phyloP scores from a whole-genome alignment of 352 stramenopile genomes.

The Globisporangium lucens region DNA sequence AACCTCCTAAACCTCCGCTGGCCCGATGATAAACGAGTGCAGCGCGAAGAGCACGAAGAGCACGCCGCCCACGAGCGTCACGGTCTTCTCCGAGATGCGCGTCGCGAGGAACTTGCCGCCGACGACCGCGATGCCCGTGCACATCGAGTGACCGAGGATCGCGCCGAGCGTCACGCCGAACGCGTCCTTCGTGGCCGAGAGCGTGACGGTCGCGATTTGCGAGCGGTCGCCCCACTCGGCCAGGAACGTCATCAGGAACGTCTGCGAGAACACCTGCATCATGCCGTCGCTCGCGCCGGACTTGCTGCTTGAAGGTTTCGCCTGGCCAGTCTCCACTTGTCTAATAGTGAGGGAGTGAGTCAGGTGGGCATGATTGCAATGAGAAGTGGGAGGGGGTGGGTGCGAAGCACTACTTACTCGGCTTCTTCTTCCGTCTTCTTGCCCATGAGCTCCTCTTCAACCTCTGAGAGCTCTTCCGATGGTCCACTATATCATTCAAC shows the following conservation, averaged over 20 bases:
- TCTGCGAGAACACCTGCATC: constrained; percentile 90
- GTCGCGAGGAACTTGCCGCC: constrained; percentile 97
- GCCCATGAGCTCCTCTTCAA: constrained; percentile 82
- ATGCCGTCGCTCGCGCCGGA: constrained; percentile 40
- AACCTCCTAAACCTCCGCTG: constrained; percentile 22
- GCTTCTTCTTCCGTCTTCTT: constrained; percentile 73
- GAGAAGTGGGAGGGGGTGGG: too few relatives aligned
- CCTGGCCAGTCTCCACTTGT: constrained; percentile 25
- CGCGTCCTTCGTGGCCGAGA: constrained; percentile 95
- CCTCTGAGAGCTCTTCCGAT: constrained; percentile 76
- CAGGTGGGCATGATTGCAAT: too few relatives aligned
- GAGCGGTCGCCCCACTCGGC: constrained; percentile 99
- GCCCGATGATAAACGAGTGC: constrained; percentile 93
- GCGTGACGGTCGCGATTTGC: constrained; percentile 97
- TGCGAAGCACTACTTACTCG: constrained; percentile 31
- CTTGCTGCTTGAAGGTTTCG: constrained; percentile 18
- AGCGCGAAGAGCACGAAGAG: constrained; percentile 98
- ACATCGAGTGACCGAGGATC: constrained; percentile 97
- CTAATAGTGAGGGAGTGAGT: constrained; percentile 9
- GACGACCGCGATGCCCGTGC: constrained; percentile 96
- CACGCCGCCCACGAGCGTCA: constrained; percentile 93
- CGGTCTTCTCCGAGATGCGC: constrained; percentile 97
- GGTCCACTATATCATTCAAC: constrained; percentile 36
- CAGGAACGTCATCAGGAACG: constrained; percentile 98
- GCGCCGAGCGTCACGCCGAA: constrained; percentile 95